Base-by-base conservation (phyloP, 2,329 filamentous ascomycete species). In the Paraconiothyrium brasiliense region DNA sequence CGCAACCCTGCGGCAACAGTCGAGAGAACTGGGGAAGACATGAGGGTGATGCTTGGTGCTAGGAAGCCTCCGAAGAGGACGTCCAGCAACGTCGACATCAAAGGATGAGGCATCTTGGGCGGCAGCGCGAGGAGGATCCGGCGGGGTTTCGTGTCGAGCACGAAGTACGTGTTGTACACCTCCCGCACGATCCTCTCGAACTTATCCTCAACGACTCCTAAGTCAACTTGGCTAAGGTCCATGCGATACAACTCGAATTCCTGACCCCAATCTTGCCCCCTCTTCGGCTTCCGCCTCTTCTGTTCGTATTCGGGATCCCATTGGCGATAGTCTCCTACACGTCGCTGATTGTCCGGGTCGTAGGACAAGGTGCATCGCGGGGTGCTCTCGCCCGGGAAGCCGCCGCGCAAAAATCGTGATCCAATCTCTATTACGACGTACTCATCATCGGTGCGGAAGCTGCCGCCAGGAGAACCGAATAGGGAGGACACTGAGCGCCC, bases 381-480 rank as follows among this genome's bases (percentile, higher is more conserved):
- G 3, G 84, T 80, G 47, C 89, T 86, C 77, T 97, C 94, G 55
- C 94, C 94, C 6, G 94, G 92, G 74, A 97, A 95, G 0, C 95
- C 95, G 10, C 91, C 90, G 48, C 91, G 88, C 30, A 98, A 78
- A 78, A 89, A 90, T 24, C 94, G 87, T 10, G 92, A 87, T 1
- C 93, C 94, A 39, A 98, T 77, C 76, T 98, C 93, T 55, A 97
- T 83, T 46, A 99, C 86, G 7, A 90, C 84, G 68, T 97, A 95
- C 72, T 99, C 95, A 71, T 97, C 93, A 60, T 88, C 84, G 52
- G 76, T 73, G 22, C 88, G 86, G 64, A 85, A 87, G 27, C 82
- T 82, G 35, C 82, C 82, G 49, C 84, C 82, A 2, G 87, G 86
- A 5, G 87, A 89, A 34, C 85, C 85, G 66, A 84, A 87, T 55